Evolutionary conservation across 805 yeast species (phyloP).

Genomic region (Grigorovia transvaalensis): DNA sequence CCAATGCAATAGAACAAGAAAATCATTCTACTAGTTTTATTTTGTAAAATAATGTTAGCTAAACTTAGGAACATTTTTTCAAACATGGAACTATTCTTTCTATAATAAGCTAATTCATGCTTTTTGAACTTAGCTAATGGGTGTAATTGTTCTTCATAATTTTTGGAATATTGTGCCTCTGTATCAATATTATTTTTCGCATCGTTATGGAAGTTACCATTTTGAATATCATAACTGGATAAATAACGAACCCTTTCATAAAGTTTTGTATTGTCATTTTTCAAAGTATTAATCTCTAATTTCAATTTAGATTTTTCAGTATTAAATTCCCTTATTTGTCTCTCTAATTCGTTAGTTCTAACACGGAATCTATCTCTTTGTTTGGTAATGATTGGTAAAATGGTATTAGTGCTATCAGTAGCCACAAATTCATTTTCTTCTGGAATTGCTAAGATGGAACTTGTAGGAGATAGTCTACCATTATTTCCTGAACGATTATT

Average conservation of each 20-base stretch:
- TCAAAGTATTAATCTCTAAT: constrained; percentile 51
- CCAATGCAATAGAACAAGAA: constrained; percentile 67
- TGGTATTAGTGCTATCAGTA: constrained; percentile 33
- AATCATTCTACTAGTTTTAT: constrained; percentile 57
- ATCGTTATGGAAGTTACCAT: constrained; percentile 22
- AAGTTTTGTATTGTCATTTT: constrained; percentile 64
- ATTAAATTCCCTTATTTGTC: constrained; percentile 55
- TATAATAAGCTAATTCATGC: constrained; percentile 60
- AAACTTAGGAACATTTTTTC: constrained; percentile 69
- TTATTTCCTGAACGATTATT: constrained; percentile 22
- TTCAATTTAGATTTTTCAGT: constrained; percentile 48
- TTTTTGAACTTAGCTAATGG: constrained; percentile 77
- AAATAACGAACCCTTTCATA: constrained; percentile 68
- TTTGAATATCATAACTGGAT: constrained; percentile 37
- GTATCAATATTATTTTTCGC: constrained; percentile 29
- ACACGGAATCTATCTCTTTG: constrained; percentile 89
- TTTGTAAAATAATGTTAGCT: constrained; percentile 66
- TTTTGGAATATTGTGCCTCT: constrained; percentile 51
- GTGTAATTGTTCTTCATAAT: constrained; percentile 68
- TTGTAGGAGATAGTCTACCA: constrained; percentile 40
- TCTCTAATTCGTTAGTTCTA: constrained; percentile 76
- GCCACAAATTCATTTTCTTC: constrained; percentile 26
- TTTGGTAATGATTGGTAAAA: constrained; percentile 80
- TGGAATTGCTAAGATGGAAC: constrained; percentile 39
- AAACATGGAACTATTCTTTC: constrained; percentile 61